These are phyloP conservation scores for Plicaturopsis crispa DNA, from an alignment of 768 basidiomycete genomes.

Conservation along the genomic window DNA sequence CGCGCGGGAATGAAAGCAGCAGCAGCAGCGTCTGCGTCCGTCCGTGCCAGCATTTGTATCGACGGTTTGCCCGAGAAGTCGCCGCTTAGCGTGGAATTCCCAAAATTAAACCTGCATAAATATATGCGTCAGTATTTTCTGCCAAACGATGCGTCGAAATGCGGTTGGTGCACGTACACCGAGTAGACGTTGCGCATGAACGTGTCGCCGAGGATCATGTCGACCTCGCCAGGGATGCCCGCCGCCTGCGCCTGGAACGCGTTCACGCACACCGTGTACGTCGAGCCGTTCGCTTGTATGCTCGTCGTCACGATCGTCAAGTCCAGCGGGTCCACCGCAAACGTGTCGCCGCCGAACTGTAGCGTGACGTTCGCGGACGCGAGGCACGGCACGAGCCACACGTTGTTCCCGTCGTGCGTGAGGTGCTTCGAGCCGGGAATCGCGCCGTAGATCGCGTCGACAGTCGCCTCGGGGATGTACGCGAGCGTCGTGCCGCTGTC, in stretches of 20 bases:
- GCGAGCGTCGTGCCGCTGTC: slow-evolving; percentile 37
- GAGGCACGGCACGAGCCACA: slow-evolving; percentile 39
- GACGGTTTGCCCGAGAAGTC: slow-evolving; percentile 4
- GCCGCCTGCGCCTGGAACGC: slow-evolving; percentile 22
- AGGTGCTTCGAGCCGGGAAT: slow-evolving; percentile 27
- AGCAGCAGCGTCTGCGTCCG: slow-evolving; percentile 5
- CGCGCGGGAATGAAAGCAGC: slow-evolving; percentile 6
- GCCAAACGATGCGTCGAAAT: too few relatives aligned
- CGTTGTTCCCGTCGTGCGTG: slow-evolving; percentile 16
- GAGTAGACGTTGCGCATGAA: slow-evolving; percentile 41
- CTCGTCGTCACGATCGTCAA: slow-evolving; percentile 23
- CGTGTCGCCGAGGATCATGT: slow-evolving; percentile 33
- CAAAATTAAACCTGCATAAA: too few relatives aligned
- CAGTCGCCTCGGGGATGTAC: slow-evolving; percentile 23
- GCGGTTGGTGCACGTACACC: slow-evolving; percentile 20
- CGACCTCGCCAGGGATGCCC: slow-evolving; percentile 20
- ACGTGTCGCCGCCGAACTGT: slow-evolving; percentile 34
- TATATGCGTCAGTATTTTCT: too few relatives aligned
- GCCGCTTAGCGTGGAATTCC: too few relatives aligned
- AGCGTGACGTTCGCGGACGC: slow-evolving; percentile 35
- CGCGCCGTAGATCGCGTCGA: slow-evolving; percentile 30
- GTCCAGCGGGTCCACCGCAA: slow-evolving; percentile 38
- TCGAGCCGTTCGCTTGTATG: slow-evolving; percentile 15
- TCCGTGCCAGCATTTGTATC: slow-evolving; percentile 9
- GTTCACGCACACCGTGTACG: slow-evolving; percentile 31